These are phyloP conservation scores for Pseudofabraea citricarpa DNA, from an alignment of 2,329 filamentous ascomycete genomes.

Conservation along the genomic window DNA sequence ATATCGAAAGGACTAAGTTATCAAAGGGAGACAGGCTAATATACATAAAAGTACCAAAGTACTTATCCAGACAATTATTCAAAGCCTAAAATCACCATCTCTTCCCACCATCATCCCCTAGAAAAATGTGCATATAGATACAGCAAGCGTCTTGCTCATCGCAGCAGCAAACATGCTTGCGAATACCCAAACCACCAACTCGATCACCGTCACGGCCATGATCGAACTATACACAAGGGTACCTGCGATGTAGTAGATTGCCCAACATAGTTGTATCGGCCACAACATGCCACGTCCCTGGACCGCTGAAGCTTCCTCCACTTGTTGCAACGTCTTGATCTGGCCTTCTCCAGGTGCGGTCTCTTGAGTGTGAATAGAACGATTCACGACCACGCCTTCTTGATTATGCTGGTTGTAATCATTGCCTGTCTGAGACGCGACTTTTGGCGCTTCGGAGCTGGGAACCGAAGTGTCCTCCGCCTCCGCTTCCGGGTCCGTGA, in stretches of 20 bases:
- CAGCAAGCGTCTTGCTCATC: background rate
- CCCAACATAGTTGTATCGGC: constrained; percentile 28
- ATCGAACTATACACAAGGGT: constrained; percentile 28
- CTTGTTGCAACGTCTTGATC: no score
- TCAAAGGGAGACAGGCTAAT: no score
- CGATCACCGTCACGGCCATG: constrained; percentile 29
- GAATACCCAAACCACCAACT: constrained; percentile 27
- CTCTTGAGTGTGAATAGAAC: background rate
- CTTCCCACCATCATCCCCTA: no score
- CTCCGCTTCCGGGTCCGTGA: background rate
- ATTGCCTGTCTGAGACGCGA: no score
- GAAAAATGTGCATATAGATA: background rate
- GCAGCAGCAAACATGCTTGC: constrained; percentile 2
- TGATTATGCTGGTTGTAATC: no score
- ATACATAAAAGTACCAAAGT: no score
- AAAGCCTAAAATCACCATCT: no score
- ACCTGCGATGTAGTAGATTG: constrained; percentile 28
- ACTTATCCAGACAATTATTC: no score
- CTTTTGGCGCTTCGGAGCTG: no score
- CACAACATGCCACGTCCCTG: constrained; percentile 25
- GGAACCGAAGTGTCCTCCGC: no score
- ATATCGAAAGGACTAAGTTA: no score
- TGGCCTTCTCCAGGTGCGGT: no score
- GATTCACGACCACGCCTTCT: background rate
- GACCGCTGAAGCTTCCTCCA: constrained; percentile 9